phyloP scores from a whole-genome alignment of 257 asterid genomes.

The Solanum medicagineum region DNA sequence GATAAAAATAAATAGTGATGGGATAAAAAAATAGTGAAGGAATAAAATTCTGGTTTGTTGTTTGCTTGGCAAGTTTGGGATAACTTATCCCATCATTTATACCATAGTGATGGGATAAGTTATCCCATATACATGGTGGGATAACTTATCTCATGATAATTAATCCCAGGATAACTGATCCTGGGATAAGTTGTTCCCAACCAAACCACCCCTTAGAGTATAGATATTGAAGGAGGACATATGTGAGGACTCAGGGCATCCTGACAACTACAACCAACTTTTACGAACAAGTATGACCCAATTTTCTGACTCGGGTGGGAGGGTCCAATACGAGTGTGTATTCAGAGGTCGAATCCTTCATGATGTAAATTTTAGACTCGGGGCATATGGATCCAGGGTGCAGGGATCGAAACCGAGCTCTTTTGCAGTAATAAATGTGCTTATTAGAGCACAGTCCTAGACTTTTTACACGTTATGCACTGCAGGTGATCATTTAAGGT shows the following conservation, averaged over 20 bases:
- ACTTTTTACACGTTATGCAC: not conserved
- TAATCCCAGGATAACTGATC: too few relatives aligned
- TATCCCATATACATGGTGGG: too few relatives aligned
- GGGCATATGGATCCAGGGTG: not conserved
- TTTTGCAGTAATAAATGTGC: not conserved
- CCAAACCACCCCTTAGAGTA: not conserved
- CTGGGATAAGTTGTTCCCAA: too few relatives aligned
- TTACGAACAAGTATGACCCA: not conserved
- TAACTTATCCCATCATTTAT: too few relatives aligned
- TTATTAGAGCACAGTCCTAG: not conserved
- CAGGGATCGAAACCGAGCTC: not conserved
- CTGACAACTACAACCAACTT: not conserved
- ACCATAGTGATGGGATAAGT: too few relatives aligned
- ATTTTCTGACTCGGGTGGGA: not conserved
- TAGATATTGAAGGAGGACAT: not conserved
- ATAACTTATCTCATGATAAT: too few relatives aligned
- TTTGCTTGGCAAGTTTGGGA: too few relatives aligned
- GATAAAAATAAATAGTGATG: too few relatives aligned
- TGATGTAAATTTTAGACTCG: not conserved
- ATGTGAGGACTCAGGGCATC: not conserved
- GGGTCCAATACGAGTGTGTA: not conserved
- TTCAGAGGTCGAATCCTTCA: not conserved
- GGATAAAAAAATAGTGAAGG: too few relatives aligned
- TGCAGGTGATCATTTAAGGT: not conserved
- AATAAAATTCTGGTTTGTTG: too few relatives aligned